Evolutionary conservation across 2,329 filamentous ascomycete species (phyloP).

Genomic region (Coniosporium tulheliwenetii): DNA sequence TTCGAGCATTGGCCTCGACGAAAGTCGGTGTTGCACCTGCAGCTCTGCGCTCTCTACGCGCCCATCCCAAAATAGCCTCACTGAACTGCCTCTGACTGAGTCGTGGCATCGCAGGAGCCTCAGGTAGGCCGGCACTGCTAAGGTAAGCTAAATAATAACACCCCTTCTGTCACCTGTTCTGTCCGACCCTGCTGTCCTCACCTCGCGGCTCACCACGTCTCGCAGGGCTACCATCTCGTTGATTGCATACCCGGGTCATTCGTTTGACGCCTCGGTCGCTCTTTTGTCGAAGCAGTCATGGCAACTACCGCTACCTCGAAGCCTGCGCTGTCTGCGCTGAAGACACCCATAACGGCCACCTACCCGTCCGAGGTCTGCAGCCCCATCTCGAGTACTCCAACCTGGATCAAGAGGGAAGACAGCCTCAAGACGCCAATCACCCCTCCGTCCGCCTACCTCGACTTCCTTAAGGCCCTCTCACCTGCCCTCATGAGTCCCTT

Average conservation of each 20-base stretch:
- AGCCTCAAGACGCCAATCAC: conserved; percentile 73
- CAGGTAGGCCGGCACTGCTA: background rate
- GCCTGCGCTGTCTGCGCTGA: conserved; percentile 24
- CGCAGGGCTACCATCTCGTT: conserved; percentile 2
- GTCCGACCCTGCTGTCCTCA: conserved; percentile 6
- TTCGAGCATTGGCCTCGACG: too few relatives aligned
- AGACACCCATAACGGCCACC: conserved; percentile 45
- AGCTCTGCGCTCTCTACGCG: conserved; percentile 11
- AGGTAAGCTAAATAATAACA: conserved; percentile 15
- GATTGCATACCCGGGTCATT: conserved; percentile 13
- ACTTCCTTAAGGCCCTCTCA: conserved; percentile 76
- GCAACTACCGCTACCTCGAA: conserved; percentile 21
- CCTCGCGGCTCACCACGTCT: conserved; percentile 1
- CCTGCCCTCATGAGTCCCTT: conserved; percentile 54
- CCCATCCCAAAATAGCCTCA: conserved; percentile 10
- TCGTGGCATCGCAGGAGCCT: background rate
- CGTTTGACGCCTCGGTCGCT: conserved; percentile 9
- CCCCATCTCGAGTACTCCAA: conserved; percentile 46
- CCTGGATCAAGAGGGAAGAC: conserved; percentile 53
- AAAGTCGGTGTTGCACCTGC: too few relatives aligned
- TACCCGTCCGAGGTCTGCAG: conserved; percentile 41
- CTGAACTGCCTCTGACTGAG: too few relatives aligned
- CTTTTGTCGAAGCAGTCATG: background rate
- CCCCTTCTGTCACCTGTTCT: conserved; percentile 9
- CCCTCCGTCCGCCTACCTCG: conserved; percentile 76